A percentile compares a stretch with the other conserved stretches of the same genome.
Conservation (phyloP, 2,329 filamentous ascomycete species). For the Aspergillus tanneri region DNA sequence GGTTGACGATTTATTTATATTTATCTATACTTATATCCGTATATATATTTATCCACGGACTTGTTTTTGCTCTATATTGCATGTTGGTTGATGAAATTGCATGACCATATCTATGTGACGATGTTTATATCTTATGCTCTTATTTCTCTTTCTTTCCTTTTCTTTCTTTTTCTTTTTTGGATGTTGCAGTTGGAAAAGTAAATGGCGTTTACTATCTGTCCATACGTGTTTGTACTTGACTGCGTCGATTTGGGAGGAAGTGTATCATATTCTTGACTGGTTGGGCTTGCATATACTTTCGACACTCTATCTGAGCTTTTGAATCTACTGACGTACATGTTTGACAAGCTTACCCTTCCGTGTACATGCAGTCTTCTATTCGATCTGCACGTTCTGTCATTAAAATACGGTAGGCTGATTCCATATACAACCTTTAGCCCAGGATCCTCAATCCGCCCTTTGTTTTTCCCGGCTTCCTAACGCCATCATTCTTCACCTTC, state of each 20-base stretch:
- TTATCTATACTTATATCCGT: too few relatives aligned
- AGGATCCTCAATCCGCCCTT: slow-evolving; percentile 47
- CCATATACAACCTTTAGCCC: slow-evolving; percentile 20
- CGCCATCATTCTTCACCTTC: slow-evolving; percentile 46
- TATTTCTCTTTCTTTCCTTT: too few relatives aligned
- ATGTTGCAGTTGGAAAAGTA: slow-evolving; percentile 1
- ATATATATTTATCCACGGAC: too few relatives aligned
- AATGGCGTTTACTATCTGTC: not conserved
- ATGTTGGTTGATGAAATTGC: too few relatives aligned
- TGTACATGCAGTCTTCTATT: too few relatives aligned
- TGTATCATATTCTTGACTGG: slow-evolving; percentile 3
- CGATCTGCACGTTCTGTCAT: slow-evolving; percentile 2
- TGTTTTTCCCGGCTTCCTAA: slow-evolving; percentile 48
- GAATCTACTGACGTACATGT: too few relatives aligned
- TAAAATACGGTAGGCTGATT: not conserved
- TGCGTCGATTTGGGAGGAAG: not conserved
- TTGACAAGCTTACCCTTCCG: too few relatives aligned
- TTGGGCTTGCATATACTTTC: not conserved
- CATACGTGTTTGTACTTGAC: not conserved
- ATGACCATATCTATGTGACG: too few relatives aligned
- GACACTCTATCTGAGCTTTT: not conserved
- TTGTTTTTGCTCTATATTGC: too few relatives aligned
- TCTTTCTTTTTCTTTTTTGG: too few relatives aligned
- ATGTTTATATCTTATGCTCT: too few relatives aligned
- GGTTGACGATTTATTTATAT: too few relatives aligned